Conservation (phyloP, 805 yeast genomes). For the Yamadazyma sp. region DNA sequence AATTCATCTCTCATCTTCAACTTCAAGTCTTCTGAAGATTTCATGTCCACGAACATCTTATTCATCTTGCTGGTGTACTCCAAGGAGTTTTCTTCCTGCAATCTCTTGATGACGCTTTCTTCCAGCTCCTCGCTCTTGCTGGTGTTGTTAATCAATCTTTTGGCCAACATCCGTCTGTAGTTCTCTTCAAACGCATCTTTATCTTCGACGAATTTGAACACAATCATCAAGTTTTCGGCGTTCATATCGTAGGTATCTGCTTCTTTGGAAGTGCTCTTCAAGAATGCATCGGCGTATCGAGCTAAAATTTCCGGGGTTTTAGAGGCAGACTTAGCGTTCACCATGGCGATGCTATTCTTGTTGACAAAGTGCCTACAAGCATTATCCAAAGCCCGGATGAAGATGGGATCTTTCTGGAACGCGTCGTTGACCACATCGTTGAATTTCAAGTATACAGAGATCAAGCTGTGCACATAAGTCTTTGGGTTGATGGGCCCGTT, state of each 20-base stretch:
- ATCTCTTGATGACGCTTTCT: slow-evolving; percentile 76
- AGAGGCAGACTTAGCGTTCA: slow-evolving; percentile 61
- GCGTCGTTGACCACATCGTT: slow-evolving; percentile 62
- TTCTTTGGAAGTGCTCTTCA: slow-evolving; percentile 73
- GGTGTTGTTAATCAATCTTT: slow-evolving; percentile 82
- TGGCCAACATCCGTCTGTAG: slow-evolving; percentile 86
- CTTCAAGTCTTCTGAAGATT: slow-evolving; percentile 76
- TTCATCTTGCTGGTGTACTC: slow-evolving; percentile 94
- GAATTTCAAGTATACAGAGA: slow-evolving; percentile 68
- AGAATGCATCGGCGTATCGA: slow-evolving; percentile 78
- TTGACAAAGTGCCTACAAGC: slow-evolving; percentile 88
- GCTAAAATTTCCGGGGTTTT: slow-evolving; percentile 92
- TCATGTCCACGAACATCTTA: slow-evolving; percentile 93
- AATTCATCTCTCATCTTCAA: slow-evolving; percentile 49
- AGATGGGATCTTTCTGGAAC: slow-evolving; percentile 70
- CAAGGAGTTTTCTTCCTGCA: slow-evolving; percentile 85
- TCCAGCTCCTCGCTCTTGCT: slow-evolving; percentile 85
- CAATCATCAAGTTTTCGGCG: slow-evolving; percentile 79
- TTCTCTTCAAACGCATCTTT: slow-evolving; percentile 94
- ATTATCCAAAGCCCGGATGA: slow-evolving; percentile 83
- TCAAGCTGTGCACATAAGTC: slow-evolving; percentile 72
- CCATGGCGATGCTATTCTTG: slow-evolving; percentile 69
- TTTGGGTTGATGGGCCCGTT: slow-evolving; percentile 59
- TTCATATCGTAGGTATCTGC: slow-evolving; percentile 72
- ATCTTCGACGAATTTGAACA: slow-evolving; percentile 86